Percentiles rank a stretch among this genome's conserved stretches.
Conservation (phyloP, 805 yeast genomes). For the Cyberlindnera veronae region DNA sequence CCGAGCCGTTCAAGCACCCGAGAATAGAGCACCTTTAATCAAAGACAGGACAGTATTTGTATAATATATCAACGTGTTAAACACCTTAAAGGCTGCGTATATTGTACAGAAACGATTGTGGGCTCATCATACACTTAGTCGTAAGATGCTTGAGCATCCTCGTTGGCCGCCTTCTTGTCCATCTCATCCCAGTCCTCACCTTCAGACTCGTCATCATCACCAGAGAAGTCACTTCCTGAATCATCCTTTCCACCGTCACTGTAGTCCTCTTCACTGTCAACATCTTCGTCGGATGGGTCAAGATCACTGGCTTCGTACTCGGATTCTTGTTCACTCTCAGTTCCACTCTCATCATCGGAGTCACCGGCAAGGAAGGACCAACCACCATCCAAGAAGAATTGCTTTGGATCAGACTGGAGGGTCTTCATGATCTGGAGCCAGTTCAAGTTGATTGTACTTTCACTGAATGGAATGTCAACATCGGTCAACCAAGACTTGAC, state of each 20-base stretch:
- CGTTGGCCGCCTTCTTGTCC: slow-evolving; percentile 27
- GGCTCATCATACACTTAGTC: no score
- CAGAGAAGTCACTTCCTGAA: slow-evolving; percentile 33
- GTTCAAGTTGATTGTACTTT: slow-evolving; percentile 92
- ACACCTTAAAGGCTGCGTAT: no score
- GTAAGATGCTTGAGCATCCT: slow-evolving; percentile 40
- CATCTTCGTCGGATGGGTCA: slow-evolving; percentile 41
- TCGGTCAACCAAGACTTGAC: slow-evolving; percentile 97
- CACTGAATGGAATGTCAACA: slow-evolving; percentile 92
- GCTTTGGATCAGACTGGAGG: slow-evolving; percentile 85
- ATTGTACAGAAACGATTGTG: no score
- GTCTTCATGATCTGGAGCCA: slow-evolving; percentile 97
- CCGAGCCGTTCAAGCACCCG: slow-evolving; percentile 26
- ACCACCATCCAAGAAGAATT: slow-evolving; percentile 92
- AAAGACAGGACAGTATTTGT: neutral
- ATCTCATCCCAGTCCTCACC: slow-evolving; percentile 34
- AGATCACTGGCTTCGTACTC: slow-evolving; percentile 44
- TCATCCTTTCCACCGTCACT: slow-evolving; percentile 33
- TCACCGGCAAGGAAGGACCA: slow-evolving; percentile 93
- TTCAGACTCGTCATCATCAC: slow-evolving; percentile 38
- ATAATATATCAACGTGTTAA: no score
- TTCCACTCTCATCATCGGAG: slow-evolving; percentile 70
- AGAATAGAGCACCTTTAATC: slow-evolving; percentile 16
- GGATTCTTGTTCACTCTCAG: slow-evolving; percentile 64
- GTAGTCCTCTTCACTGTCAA: slow-evolving; percentile 34